A percentile compares a stretch with the other conserved stretches of the same genome.
Conservation (phyloP, 352 stramenopile species). For the Globisporangium okanoganense region DNA sequence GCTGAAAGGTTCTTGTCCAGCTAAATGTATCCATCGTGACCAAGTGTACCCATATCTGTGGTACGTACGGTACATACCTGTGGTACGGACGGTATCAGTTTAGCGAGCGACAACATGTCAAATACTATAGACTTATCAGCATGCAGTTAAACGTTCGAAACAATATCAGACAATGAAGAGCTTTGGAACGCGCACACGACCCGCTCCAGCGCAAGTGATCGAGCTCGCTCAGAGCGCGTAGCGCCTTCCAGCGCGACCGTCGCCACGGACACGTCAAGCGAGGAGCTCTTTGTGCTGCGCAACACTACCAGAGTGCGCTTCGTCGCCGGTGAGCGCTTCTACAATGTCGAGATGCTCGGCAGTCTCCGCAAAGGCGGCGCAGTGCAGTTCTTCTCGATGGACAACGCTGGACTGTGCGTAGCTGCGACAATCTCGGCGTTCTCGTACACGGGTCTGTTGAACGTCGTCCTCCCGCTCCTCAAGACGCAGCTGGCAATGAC, state of each 20-base stretch:
- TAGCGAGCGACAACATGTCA: no score
- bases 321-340: slow-evolving; percentile 63
- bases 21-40: no score
- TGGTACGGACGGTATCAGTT: no score
- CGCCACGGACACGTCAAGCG: slow-evolving; percentile 3
- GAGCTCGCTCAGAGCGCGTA: no score
- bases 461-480: slow-evolving; percentile 17
- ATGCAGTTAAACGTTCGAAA: no score
- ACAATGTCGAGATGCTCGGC: slow-evolving; percentile 34
- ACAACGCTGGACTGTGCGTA: slow-evolving; percentile 19
- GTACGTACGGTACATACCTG: no score
- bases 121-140: no score
- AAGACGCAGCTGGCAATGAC: slow-evolving; percentile 15
- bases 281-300: slow-evolving; percentile 6
- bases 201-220: no score
- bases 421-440: slow-evolving; percentile 22
- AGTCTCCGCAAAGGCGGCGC: slow-evolving; percentile 25
- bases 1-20: no score
- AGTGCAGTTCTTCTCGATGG: slow-evolving; percentile 28
- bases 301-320: slow-evolving; percentile 29
- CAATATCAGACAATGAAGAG: no score
- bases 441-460: slow-evolving; percentile 19
- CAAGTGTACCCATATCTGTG: no score
- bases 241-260: slow-evolving; percentile 6
- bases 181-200: no score